Conservation (phyloP, 305 asterid genomes). For the Fraxinus greggii region DNA sequence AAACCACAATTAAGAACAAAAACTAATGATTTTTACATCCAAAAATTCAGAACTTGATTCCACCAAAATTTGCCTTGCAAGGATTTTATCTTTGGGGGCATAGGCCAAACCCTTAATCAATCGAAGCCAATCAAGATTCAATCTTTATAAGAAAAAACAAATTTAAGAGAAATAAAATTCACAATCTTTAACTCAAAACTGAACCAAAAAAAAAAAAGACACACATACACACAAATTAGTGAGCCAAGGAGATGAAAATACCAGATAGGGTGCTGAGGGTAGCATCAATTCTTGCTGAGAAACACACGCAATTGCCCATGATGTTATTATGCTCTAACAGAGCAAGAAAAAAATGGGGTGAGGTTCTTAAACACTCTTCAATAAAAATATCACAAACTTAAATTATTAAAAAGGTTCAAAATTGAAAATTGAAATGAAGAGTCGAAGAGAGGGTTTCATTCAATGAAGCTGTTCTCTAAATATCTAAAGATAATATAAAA, state of each 20-base stretch:
- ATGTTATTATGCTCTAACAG: conserved; percentile 4
- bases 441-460: background rate
- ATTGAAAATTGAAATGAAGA: background rate
- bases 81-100: conserved; percentile 11
- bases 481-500: background rate
- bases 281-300: conserved; percentile 80
- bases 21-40: background rate
- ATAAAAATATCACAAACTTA: background rate
- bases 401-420: background rate
- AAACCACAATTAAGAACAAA: background rate
- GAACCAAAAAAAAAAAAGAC: background rate
- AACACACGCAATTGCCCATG: conserved; percentile 81
- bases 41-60: background rate
- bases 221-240: background rate
- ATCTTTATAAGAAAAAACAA: conserved; percentile 3
- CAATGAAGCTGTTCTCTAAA: background rate
- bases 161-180: background rate
- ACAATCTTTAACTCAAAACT: background rate
- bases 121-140: conserved; percentile 7
- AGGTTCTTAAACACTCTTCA: conserved; percentile 1
- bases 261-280: conserved; percentile 57
- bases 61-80: background rate
- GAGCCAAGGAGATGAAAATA: conserved; percentile 22
- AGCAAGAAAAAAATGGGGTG: conserved; percentile 3
- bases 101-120: background rate